Evolutionary conservation across 257 asterid genomes (phyloP).

Genomic region (Agastache rugosa): DNA sequence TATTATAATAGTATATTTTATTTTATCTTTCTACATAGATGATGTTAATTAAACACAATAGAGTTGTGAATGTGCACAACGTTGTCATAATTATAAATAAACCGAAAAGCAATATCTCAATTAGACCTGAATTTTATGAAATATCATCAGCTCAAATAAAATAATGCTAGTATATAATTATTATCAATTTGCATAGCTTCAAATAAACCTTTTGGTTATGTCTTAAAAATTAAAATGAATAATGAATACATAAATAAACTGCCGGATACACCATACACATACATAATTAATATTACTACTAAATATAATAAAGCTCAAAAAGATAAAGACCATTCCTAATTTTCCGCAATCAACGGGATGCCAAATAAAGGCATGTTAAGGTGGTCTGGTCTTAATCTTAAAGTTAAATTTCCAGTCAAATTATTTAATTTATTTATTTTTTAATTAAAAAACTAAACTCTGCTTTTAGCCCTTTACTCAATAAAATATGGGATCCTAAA

Average conservation of each 20-base stretch:
- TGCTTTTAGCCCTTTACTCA: neutral
- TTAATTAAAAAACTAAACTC: neutral
- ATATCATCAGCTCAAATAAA: neutral
- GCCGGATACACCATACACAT: no score
- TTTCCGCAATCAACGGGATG: slow-evolving; percentile 40
- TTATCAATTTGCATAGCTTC: neutral
- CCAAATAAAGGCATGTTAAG: slow-evolving; percentile 26
- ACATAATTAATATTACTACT: no score
- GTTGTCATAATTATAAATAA: neutral
- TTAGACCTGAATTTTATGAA: neutral
- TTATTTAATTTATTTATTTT: no score
- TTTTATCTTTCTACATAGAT: neutral
- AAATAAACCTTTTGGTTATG: neutral
- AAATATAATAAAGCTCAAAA: neutral
- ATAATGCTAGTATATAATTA: no score
- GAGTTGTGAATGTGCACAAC: neutral
- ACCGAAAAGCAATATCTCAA: neutral
- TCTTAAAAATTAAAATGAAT: neutral
- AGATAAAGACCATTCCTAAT: slow-evolving; percentile 22
- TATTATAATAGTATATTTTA: neutral
- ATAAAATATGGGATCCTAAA: neutral
- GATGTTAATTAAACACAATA: neutral
- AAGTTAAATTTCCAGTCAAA: slow-evolving; percentile 33
- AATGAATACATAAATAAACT: no score
- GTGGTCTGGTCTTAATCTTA: slow-evolving; percentile 14